A percentile compares a stretch with the other conserved stretches of the same genome.
These are phyloP conservation scores for Trebouxia sp. DNA, from an alignment of 139 green algal species.

Conservation along the genomic window DNA sequence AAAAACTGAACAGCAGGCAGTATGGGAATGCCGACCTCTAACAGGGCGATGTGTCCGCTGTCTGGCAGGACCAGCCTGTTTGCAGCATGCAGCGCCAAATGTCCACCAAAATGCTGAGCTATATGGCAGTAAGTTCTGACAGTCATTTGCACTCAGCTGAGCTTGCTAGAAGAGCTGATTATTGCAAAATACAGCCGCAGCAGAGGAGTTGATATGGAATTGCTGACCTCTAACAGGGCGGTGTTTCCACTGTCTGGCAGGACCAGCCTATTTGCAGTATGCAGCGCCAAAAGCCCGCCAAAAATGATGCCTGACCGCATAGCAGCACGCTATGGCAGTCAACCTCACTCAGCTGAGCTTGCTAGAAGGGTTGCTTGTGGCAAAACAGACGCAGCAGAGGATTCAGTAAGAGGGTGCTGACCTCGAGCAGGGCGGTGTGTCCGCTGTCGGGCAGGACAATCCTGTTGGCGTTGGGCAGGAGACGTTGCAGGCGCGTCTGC, in stretches of 20 bases:
- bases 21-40: constrained; percentile 43
- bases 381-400: too few relatives aligned
- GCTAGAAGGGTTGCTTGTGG: not conserved
- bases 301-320: too few relatives aligned
- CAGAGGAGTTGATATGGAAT: too few relatives aligned
- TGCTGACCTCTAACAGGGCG: too few relatives aligned
- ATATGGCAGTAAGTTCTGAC: too few relatives aligned
- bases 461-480: constrained; percentile 48
- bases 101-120: too few relatives aligned
- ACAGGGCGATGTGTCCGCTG: constrained; percentile 64
- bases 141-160: not conserved
- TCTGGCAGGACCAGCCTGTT: constrained; percentile 57
- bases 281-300: too few relatives aligned
- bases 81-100: constrained; percentile 48
- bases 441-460: constrained; percentile 65
- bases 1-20: not conserved
- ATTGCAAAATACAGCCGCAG: too few relatives aligned
- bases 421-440: constrained; percentile 71
- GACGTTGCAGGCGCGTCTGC: constrained; percentile 52
- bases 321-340: too few relatives aligned
- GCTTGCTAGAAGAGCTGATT: too few relatives aligned
- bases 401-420: not conserved
- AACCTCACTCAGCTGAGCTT: not conserved
- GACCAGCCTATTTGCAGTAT: constrained; percentile 40
- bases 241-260: too few relatives aligned